Evolutionary conservation across 192 early-diverging fungal species (phyloP), one percentile per base, ranked within the genome.

Genomic region (Coemansia sp.): DNA sequence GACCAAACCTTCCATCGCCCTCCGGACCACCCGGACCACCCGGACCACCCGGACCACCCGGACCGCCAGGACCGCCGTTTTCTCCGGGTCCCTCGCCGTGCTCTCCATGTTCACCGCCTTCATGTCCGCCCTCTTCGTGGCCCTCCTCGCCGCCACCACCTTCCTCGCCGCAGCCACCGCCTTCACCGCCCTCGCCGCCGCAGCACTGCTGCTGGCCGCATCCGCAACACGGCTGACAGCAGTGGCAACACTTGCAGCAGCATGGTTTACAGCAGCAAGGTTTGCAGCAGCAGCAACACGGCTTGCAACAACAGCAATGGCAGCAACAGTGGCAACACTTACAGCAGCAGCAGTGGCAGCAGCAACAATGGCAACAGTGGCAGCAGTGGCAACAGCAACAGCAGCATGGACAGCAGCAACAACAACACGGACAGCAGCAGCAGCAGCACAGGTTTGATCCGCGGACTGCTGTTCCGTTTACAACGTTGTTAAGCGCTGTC

Each of bases 251-350:
- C 36, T 66, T 48, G 64, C 72, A 74, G 59, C 62, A 64, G 56
- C 77, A 79, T 2, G 68, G 68, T 38, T 79, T 69, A 62, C 77
- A 79, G 58, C 72, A 73, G 44, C 77, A 79, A 7, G 72, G 72
- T 34, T 77, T 69, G 62, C 77, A 79, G 23, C 76, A 78, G 60
- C 76, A 78, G 55, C 77, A 79, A 26, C 77, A 79, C 12, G 77
- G 77, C 24, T 79, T 62, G 62, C 77, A 79, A 16, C 77, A 79
- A 35, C 77, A 79, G 23, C 77, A 79, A 44, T 79, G 77, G 61
- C 77, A 79, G 52, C 77, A 79, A 62, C 77, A 79, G 48, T 79
- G 77, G 65, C 77, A 79, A 36, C 77, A 79, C 20, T 79, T 64
- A 62, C 77, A 71, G 63, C 69, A 64, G 69, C 69, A 71, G 63